These are phyloP conservation scores for Plasmopara muralis DNA, from an alignment of 352 stramenopile genomes.

Conservation along the genomic window DNA sequence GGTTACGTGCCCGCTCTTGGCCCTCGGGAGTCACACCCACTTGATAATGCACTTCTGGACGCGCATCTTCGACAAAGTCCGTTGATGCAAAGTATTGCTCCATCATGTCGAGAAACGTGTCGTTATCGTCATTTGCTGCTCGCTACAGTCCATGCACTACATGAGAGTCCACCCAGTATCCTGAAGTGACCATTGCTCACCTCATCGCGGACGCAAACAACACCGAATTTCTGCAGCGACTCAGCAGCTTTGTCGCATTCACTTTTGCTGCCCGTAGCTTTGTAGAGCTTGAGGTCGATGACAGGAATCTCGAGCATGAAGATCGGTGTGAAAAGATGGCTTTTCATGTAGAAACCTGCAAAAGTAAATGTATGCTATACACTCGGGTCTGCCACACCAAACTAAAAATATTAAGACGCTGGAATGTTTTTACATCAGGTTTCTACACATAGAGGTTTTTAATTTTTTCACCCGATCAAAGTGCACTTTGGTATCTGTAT, in stretches of 20 bases:
- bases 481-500: too few species aligned
- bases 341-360: too few species aligned
- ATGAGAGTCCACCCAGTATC: conserved; percentile 1
- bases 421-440: too few species aligned
- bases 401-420: too few species aligned
- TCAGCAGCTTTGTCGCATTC: conserved; percentile 75
- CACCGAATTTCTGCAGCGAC: conserved; percentile 80
- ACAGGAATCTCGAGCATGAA: conserved; percentile 67
- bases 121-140: conserved; percentile 64
- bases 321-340: not conserved
- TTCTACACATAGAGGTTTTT: too few species aligned
- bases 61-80: conserved; percentile 84
- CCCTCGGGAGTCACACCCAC: conserved; percentile 85
- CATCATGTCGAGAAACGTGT: conserved; percentile 90
- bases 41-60: conserved; percentile 84
- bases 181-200: conserved; percentile 11
- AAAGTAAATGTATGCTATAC: too few species aligned
- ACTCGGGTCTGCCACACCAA: too few species aligned
- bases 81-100: conserved; percentile 88
- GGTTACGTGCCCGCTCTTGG: conserved; percentile 81
- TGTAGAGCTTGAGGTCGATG: conserved; percentile 79
- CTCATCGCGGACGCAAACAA: conserved; percentile 76
- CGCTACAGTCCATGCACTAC: conserved; percentile 24
- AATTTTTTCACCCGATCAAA: too few species aligned
- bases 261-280: conserved; percentile 50